Conservation (phyloP, 2,329 filamentous ascomycete genomes). For the Aspergillus cejpii region DNA sequence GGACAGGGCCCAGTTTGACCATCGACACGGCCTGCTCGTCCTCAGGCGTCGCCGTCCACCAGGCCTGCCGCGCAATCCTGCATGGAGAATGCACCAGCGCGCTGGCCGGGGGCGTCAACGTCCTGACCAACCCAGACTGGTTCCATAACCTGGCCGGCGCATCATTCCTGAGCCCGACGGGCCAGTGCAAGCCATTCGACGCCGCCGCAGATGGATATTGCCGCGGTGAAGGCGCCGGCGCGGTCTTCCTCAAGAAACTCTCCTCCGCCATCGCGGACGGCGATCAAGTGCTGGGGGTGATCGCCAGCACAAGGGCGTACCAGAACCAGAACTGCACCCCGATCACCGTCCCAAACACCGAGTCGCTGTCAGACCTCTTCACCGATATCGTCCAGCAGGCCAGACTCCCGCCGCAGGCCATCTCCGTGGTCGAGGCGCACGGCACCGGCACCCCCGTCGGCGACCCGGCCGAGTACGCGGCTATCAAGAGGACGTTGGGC, state of each 20-base stretch:
- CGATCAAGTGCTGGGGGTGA: constrained; percentile 41
- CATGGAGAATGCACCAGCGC: constrained; percentile 21
- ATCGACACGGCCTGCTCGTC: constrained; percentile 43
- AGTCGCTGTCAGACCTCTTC: constrained; percentile 28
- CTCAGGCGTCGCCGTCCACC: constrained; percentile 33
- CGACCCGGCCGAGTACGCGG: constrained; percentile 26
- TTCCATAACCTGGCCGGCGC: constrained; percentile 29
- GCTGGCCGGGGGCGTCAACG: constrained; percentile 34
- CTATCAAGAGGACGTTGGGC: constrained; percentile 17
- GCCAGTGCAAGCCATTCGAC: constrained; percentile 46
- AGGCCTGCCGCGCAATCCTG: constrained; percentile 19
- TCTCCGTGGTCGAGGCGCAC: constrained; percentile 32
- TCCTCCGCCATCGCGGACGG: constrained; percentile 43
- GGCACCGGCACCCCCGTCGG: constrained; percentile 29
- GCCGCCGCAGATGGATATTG: constrained; percentile 47
- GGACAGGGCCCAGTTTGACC: constrained; percentile 38
- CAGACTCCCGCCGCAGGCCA: constrained; percentile 15
- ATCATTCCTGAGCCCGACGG: constrained; percentile 41
- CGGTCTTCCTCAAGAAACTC: constrained; percentile 44
- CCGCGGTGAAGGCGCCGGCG: constrained; percentile 43
- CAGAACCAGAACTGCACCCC: constrained; percentile 28
- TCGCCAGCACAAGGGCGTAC: constrained; percentile 25
- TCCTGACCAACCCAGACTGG: constrained; percentile 24
- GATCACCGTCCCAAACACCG: constrained; percentile 15
- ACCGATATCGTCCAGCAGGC: constrained; percentile 18